Evolutionary conservation across 2,329 filamentous ascomycete genomes (phyloP), one percentile per base, ranked within the genome.

Genomic region (Myriangium duriaei): DNA sequence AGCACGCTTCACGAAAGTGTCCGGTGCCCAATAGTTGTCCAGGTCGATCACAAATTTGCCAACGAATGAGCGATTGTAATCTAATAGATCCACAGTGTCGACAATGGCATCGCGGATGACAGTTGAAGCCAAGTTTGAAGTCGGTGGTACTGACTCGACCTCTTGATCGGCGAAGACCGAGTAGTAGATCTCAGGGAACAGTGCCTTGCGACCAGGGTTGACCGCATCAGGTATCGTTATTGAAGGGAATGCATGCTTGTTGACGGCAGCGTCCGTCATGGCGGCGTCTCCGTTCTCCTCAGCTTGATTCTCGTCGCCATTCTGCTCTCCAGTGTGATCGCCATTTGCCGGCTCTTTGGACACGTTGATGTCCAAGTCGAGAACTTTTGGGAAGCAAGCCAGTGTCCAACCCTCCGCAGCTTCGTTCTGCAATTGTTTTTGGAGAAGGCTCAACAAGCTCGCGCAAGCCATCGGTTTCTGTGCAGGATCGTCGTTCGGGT

Each of bases 181-280:
- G 56, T 93, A 81, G 62, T 86, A 94, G 15, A 94, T 71, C 60
- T 98, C 91, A 0, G 91, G 91, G 56, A 94, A 94, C 31, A 95
- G 67, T 2, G 83, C 71, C 37, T 77, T 76, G 6, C 79, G 67
- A 1, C 87, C 88, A 18, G 81, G 72, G 39, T 76, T 71, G 39
- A 95, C 76, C 1, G 77, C 76, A 33, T 78, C 72, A 0, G 91
- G 88, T 36, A 96, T 72, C 2, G 64, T 67, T 47, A 96, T 77
- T 2, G 71, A 50, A 1, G 91, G 91, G 48, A 96, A 78, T 2
- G 72, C 57, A 54, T 96, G 84, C 59, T 86, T 92, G 3, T 29
- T 33, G n/a, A n/a, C n/a, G 36, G 63, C 56, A 5, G 74, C 67
- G 11, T 69, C 68, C 40, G 66, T 68, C 63, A 37, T 37, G 26